phyloP scores from a whole-genome alignment of 495 filamentous ascomycete species.

The Neurospora sp. region DNA sequence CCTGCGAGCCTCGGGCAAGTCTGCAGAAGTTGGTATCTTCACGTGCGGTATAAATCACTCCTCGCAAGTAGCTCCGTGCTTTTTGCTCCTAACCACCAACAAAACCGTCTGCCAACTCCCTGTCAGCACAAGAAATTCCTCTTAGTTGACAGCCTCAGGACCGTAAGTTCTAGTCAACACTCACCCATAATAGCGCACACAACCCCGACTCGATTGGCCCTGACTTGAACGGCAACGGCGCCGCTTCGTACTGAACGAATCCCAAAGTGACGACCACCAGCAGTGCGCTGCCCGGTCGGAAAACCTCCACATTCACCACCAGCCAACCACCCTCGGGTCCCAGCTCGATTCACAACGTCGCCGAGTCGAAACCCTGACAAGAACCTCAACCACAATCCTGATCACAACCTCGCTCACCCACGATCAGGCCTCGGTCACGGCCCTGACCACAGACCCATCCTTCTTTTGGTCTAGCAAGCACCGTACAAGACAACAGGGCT shows the following conservation, averaged over 20 bases:
- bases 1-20: background rate
- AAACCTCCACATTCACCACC: slow-evolving; percentile 36
- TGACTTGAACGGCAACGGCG: slow-evolving; percentile 22
- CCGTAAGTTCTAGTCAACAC: background rate
- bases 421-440: slow-evolving; percentile 64
- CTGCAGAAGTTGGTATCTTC: background rate
- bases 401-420: slow-evolving; percentile 78
- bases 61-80: background rate
- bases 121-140: background rate
- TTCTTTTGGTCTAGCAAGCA: background rate
- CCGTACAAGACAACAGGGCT: background rate
- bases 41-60: background rate
- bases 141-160: background rate
- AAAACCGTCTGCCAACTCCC: background rate
- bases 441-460: background rate
- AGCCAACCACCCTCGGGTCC: slow-evolving; percentile 13
- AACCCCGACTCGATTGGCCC: slow-evolving; percentile 7
- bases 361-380: slow-evolving; percentile 14
- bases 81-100: background rate
- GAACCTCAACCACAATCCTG: slow-evolving; percentile 54
- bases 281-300: slow-evolving; percentile 44
- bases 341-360: slow-evolving; percentile 13
- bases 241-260: slow-evolving; percentile 13
- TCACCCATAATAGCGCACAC: slow-evolving; percentile 17
- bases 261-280: slow-evolving; percentile 32